Percentiles rank a stretch among this genome's conserved stretches.
Conservation (phyloP, 164 flowering plant genomes). For the Saururus chinensis region DNA sequence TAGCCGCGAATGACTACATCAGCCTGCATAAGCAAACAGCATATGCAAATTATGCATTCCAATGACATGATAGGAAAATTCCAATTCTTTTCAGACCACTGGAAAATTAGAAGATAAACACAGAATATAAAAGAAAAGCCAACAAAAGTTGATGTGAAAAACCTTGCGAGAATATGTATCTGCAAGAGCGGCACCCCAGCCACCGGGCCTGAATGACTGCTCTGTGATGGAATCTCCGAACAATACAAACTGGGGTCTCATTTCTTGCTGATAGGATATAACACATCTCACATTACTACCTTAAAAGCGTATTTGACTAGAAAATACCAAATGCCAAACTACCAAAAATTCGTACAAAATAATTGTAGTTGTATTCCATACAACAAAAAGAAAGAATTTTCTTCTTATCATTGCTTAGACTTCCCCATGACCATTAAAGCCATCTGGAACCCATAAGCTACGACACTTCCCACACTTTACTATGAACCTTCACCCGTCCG, state of each 20-base stretch:
- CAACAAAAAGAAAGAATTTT: too few relatives aligned
- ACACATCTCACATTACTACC: neutral
- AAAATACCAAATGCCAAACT: too few relatives aligned
- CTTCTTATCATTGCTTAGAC: too few relatives aligned
- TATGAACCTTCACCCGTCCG: too few relatives aligned
- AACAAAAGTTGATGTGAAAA: neutral
- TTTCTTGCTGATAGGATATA: neutral
- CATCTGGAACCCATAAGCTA: too few relatives aligned
- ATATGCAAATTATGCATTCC: neutral
- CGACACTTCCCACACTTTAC: too few relatives aligned
- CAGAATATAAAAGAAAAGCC: neutral
- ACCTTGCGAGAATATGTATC: constrained; percentile 78
- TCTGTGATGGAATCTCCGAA: constrained; percentile 94
- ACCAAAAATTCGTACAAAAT: too few relatives aligned
- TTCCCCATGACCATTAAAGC: too few relatives aligned
- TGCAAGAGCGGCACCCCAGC: constrained; percentile 87
- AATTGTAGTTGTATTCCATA: too few relatives aligned
- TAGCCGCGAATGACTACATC: constrained; percentile 79
- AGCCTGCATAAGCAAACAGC: constrained; percentile 28
- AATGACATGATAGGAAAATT: neutral
- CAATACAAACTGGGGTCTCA: constrained; percentile 71
- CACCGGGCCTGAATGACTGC: constrained; percentile 64
- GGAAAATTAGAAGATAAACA: too few relatives aligned
- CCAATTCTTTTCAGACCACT: too few relatives aligned
- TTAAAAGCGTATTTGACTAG: too few relatives aligned